These are phyloP conservation scores for Tuber brumale DNA, from an alignment of 495 filamentous ascomycete genomes.

Conservation along the genomic window DNA sequence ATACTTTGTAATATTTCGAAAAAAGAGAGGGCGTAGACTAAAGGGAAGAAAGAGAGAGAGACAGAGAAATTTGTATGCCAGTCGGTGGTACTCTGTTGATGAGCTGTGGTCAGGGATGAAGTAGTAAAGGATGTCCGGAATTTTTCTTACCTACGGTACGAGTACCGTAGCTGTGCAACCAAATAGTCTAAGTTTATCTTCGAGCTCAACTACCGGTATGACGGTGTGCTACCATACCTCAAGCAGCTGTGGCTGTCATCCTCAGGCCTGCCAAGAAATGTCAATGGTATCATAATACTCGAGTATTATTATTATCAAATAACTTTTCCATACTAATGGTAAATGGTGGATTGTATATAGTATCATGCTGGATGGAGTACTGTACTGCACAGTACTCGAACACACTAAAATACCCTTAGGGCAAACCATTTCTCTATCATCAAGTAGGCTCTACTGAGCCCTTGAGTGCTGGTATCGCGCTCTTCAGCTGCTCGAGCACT, in stretches of 20 bases:
- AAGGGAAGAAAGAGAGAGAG: not conserved
- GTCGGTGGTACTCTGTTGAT: not conserved
- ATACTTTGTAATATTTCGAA: not conserved
- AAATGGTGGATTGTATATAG: not conserved
- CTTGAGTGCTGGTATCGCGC: not conserved
- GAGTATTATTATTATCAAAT: too few species aligned
- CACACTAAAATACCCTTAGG: not conserved
- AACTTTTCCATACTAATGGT: not conserved
- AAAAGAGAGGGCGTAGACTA: not conserved
- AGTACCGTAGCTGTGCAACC: not conserved
- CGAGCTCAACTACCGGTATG: not conserved
- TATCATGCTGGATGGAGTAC: not conserved
- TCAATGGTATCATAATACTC: not conserved
- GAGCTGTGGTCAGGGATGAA: not conserved
- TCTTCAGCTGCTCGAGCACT: not conserved
- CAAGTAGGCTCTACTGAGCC: not conserved
- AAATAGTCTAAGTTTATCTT: not conserved
- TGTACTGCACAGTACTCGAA: not conserved
- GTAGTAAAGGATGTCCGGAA: not conserved
- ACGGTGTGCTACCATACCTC: not conserved
- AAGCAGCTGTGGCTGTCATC: conserved; percentile 24
- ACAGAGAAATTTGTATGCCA: not conserved
- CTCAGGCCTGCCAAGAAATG: conserved; percentile 5
- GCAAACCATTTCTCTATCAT: not conserved
- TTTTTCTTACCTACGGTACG: not conserved